Evolutionary conservation across 192 early-diverging fungal genomes (phyloP), one percentile per base, ranked within the genome.

Genomic region (Gaertneriomyces semiglobifer): DNA sequence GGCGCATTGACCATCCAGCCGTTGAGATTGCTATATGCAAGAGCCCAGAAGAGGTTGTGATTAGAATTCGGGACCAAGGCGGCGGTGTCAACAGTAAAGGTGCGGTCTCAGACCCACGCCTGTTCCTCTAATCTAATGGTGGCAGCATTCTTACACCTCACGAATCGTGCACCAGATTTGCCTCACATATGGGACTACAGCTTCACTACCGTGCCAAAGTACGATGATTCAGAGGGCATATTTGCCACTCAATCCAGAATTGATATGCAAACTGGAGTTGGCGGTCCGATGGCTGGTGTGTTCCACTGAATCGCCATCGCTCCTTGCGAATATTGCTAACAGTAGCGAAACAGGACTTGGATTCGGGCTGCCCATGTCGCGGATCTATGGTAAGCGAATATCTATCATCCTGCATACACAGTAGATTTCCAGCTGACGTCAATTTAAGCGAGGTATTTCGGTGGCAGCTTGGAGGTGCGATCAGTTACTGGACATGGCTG

Each of bases 11-110:
- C 48, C 82, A 89, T 47, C 93, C 92, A 44, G 85, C 89, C 11
- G 86, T 98, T 11, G 85, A 93, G 66, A 89, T 98, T 65, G 91
- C 93, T 12, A 85, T 98, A 12, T 83, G 86, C 16, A 83, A 87
- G 57, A 88, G 90, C 41, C 68, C 83, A 1, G 88, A 89, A 44
- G 91, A 90, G 47, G 85, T 95, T 6, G 87, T 86, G 8, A 86
- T 98, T 45, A 80, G 96, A 59, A 85, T 98, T 47, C 76, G 93
- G 20, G 95, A 98, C 70, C 88, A 90, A 64, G 95, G 95, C 44
- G 93, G 94, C 25, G 96, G 96, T 25, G 90, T 98, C 55, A 72
- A 89, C 7, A 72, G 81, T 16, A 74, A 88, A 57, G 75, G 80
- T 82, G 56, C n/a, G 50, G 50, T 52, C 20, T 52, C n/a, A n/a